phyloP scores from a whole-genome alignment of 495 filamentous ascomycete genomes.

The Neurospora sp. region DNA sequence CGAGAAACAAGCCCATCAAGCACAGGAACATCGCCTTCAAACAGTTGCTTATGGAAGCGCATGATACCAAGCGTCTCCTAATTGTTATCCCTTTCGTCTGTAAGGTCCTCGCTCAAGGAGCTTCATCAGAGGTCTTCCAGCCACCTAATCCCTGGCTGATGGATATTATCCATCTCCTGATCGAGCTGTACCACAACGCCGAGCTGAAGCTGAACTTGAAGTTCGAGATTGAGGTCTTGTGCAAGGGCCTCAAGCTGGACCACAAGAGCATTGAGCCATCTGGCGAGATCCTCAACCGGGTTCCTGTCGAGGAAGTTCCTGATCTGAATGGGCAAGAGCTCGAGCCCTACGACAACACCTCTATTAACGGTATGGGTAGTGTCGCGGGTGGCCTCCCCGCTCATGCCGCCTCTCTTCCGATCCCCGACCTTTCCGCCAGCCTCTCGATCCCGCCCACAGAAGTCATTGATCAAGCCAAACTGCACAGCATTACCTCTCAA shows the following conservation, averaged over 20 bases:
- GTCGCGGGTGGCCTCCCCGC: conserved; percentile 63
- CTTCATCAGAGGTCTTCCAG: conserved; percentile 78
- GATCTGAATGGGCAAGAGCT: conserved; percentile 40
- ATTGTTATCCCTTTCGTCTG: conserved; percentile 94
- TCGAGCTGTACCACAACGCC: conserved; percentile 86
- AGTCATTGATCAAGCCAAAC: conserved; percentile 54
- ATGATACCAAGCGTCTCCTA: conserved; percentile 77
- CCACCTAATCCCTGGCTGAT: conserved; percentile 96
- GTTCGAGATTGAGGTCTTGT: conserved; percentile 96
- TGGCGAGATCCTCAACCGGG: conserved; percentile 64
- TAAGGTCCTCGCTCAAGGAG: conserved; percentile 79
- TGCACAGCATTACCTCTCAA: conserved; percentile 71
- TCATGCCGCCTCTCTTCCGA: conserved; percentile 57
- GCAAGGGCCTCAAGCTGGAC: conserved; percentile 80
- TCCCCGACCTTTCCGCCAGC: conserved; percentile 68
- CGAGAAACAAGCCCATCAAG: conserved; percentile 90
- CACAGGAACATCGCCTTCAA: conserved; percentile 96
- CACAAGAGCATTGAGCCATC: conserved; percentile 80
- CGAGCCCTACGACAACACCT: conserved; percentile 69
- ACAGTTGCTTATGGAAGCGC: conserved; percentile 84
- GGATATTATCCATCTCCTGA: conserved; percentile 79
- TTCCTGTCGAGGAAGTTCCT: conserved; percentile 52
- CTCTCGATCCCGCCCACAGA: conserved; percentile 70
- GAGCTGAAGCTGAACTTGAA: conserved; percentile 91
- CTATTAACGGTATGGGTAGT: conserved; percentile 60